A percentile compares a stretch with the other conserved stretches of the same genome.
These are phyloP conservation scores for Apiospora aurea DNA, from an alignment of 2,329 filamentous ascomycete genomes.

Conservation along the genomic window DNA sequence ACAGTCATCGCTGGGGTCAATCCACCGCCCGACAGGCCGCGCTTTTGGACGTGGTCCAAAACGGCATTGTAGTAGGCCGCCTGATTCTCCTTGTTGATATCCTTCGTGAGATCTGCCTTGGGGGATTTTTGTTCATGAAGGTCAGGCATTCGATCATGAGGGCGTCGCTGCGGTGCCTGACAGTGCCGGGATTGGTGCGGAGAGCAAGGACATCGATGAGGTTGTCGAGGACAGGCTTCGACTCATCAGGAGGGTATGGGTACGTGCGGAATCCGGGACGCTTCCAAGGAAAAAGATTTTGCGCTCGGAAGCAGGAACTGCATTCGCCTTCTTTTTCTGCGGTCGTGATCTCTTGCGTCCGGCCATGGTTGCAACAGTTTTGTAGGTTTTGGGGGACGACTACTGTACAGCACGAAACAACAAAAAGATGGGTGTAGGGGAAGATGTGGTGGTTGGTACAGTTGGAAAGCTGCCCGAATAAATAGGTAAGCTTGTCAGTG, in stretches of 20 bases:
- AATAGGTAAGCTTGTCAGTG: too few relatives aligned
- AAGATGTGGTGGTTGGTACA: too few relatives aligned
- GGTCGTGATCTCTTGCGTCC: not conserved
- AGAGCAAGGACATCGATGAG: not conserved
- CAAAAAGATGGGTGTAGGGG: too few relatives aligned
- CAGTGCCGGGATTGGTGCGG: fast-evolving
- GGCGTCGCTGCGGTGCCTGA: not conserved
- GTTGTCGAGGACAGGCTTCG: not conserved
- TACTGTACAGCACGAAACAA: too few relatives aligned
- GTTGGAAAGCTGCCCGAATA: too few relatives aligned
- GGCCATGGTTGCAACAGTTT: not conserved
- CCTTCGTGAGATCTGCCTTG: not conserved
- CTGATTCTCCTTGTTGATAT: not conserved
- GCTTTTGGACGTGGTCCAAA: not conserved
- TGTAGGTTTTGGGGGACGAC: too few relatives aligned
- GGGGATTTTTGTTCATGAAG: not conserved
- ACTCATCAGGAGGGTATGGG: not conserved
- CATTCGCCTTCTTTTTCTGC: not conserved
- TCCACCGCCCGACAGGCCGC: not conserved
- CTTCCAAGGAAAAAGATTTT: not conserved
- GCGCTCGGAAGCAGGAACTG: not conserved
- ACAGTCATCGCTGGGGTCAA: not conserved
- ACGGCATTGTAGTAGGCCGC: not conserved
- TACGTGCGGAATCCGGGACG: not conserved
- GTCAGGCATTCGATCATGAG: not conserved